Evolutionary conservation across 2,329 filamentous ascomycete genomes (phyloP).

Genomic region (Thelonectria discophora): DNA sequence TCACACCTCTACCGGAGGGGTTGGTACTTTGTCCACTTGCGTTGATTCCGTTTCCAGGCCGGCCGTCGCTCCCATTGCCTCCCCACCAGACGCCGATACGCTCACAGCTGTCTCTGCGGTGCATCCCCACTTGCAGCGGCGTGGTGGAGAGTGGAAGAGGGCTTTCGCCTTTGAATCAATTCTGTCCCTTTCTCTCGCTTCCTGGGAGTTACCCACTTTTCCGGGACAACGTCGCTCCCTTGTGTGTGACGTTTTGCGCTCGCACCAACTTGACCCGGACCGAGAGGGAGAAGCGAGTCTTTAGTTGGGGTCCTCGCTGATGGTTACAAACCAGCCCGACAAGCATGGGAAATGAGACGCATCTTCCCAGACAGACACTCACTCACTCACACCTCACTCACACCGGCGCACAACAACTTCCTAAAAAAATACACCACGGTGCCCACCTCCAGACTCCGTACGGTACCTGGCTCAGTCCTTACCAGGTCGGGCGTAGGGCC

Average conservation of each 20-base stretch:
- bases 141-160: constrained; percentile 7
- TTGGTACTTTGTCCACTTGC: neutral
- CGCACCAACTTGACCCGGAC: constrained; percentile 24
- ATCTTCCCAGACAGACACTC: neutral
- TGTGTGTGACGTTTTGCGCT: constrained; percentile 6
- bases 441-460: constrained; percentile 36
- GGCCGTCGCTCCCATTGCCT: too few species aligned
- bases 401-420: neutral
- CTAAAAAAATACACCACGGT: constrained; percentile 31
- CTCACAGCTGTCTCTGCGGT: constrained; percentile 7
- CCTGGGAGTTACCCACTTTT: constrained; percentile 4
- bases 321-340: too few species aligned
- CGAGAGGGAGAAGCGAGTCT: neutral
- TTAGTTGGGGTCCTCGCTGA: too few species aligned
- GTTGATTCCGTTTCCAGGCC: neutral
- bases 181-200: constrained; percentile 2
- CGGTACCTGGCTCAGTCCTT: constrained; percentile 25
- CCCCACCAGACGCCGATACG: constrained; percentile 4
- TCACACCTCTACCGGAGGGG: neutral
- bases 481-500: constrained; percentile 30
- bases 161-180: neutral
- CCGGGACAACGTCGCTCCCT: neutral
- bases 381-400: constrained; percentile 6
- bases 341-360: neutral
- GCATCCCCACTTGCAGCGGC: constrained; percentile 7